phyloP scores from a whole-genome alignment of 768 basidiomycete genomes.

The Suillus sp. region DNA sequence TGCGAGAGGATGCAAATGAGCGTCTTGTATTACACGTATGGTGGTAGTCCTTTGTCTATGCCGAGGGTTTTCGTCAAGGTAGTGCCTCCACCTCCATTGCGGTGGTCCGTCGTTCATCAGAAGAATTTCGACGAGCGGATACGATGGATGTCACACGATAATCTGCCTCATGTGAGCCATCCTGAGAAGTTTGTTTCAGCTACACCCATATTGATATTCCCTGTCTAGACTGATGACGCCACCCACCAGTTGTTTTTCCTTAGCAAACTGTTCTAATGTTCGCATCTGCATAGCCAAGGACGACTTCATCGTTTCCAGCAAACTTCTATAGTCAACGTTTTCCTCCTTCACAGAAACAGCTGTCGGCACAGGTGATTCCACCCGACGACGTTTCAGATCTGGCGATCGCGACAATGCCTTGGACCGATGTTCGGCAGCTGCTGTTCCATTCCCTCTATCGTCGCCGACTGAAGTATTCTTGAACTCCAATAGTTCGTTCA shows the following conservation, averaged over 20 bases:
- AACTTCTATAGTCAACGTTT: slow-evolving; percentile 31
- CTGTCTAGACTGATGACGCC: neutral
- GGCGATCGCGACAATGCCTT: slow-evolving; percentile 4
- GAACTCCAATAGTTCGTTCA: neutral
- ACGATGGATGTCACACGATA: slow-evolving; percentile 3
- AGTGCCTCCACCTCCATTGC: neutral
- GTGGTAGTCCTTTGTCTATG: neutral
- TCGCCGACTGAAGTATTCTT: neutral
- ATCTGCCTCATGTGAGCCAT: slow-evolving; percentile 20
- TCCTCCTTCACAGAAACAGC: slow-evolving; percentile 20
- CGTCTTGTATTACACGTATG: neutral
- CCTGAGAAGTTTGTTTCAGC: slow-evolving; percentile 23
- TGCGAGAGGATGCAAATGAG: neutral
- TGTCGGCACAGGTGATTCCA: slow-evolving; percentile 17
- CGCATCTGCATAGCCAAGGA: slow-evolving; percentile 52
- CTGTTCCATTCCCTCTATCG: neutral
- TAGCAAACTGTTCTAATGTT: slow-evolving; percentile 43
- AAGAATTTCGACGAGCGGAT: slow-evolving; percentile 22
- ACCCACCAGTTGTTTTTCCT: slow-evolving; percentile 51
- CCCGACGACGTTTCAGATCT: slow-evolving; percentile 19
- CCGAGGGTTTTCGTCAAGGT: neutral
- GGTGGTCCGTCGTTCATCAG: slow-evolving; percentile 4
- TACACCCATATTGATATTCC: neutral
- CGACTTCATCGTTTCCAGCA: slow-evolving; percentile 48
- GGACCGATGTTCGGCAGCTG: slow-evolving; percentile 1